A percentile compares a stretch with the other conserved stretches of the same genome.
Conservation (phyloP, 2,329 filamentous ascomycete species). For the Fusarium vanettenii region DNA sequence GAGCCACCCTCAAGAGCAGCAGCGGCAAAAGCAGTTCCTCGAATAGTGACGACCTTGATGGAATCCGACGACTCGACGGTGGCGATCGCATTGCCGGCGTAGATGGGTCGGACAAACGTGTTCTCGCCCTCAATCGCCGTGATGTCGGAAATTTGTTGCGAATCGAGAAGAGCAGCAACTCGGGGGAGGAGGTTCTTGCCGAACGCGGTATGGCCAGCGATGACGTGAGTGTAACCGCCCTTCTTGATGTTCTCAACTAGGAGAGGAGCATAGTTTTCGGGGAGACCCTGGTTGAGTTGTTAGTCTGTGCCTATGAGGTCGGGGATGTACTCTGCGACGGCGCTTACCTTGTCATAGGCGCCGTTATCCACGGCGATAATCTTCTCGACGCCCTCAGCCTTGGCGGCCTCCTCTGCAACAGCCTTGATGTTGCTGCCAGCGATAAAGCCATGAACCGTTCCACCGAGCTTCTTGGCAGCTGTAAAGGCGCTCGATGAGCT, state of each 20-base stretch:
- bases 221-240: slow-evolving; percentile 90
- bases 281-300: slow-evolving; percentile 72
- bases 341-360: slow-evolving; percentile 86
- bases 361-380: slow-evolving; percentile 88
- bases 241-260: slow-evolving; percentile 97
- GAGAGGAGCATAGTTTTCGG: slow-evolving; percentile 94
- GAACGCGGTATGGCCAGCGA: slow-evolving; percentile 93
- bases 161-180: slow-evolving; percentile 90
- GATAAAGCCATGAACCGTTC: slow-evolving; percentile 85
- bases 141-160: slow-evolving; percentile 94
- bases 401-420: slow-evolving; percentile 85
- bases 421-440: slow-evolving; percentile 82
- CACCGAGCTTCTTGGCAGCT: slow-evolving; percentile 88
- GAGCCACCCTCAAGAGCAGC: slow-evolving; percentile 78
- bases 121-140: slow-evolving; percentile 88
- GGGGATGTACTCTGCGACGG: not conserved
- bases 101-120: slow-evolving; percentile 96
- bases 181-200: slow-evolving; percentile 95
- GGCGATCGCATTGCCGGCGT: slow-evolving; percentile 96
- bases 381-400: slow-evolving; percentile 91
- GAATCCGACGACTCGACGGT: slow-evolving; percentile 91
- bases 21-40: slow-evolving; percentile 90
- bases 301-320: slow-evolving; percentile 6
- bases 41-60: slow-evolving; percentile 90
- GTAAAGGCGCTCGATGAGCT: slow-evolving; percentile 87